Percentiles rank a stretch among this genome's conserved stretches.
Evolutionary conservation across 495 filamentous ascomycete genomes (phyloP).

Genomic region (Ramalina peruviana): DNA sequence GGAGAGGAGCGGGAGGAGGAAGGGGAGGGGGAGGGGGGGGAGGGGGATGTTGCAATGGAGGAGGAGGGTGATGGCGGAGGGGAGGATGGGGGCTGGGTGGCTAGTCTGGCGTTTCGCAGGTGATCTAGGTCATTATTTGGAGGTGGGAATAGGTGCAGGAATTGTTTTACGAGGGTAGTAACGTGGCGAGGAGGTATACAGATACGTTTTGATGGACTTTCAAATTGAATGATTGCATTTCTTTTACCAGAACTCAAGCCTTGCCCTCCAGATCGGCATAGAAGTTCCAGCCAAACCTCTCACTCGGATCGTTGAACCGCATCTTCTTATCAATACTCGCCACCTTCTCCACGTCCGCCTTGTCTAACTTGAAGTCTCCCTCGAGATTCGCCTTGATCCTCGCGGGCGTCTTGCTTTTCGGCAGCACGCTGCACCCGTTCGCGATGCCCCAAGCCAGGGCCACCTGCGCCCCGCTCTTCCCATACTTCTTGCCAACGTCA

Average conservation of each 20-base stretch:
- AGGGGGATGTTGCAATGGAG: no score
- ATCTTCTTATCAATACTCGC: slow-evolving; percentile 36
- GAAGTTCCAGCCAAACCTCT: slow-evolving; percentile 41
- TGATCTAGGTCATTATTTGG: no score
- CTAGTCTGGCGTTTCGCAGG: no score
- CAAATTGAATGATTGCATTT: no score
- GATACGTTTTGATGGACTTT: no score
- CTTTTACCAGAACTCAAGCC: not conserved
- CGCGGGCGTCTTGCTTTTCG: slow-evolving; percentile 45
- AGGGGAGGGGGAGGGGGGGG: no score
- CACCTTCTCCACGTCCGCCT: slow-evolving; percentile 36
- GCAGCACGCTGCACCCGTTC: slow-evolving; percentile 49
- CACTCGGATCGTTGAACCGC: slow-evolving; percentile 53
- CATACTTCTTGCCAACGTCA: slow-evolving; percentile 48
- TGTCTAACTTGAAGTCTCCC: slow-evolving; percentile 42
- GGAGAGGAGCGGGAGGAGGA: no score
- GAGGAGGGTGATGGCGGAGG: no score
- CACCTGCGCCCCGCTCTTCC: slow-evolving; percentile 46
- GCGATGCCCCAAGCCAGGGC: slow-evolving; percentile 55
- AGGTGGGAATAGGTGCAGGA: no score
- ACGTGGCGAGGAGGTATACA: no score
- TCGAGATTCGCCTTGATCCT: slow-evolving; percentile 44
- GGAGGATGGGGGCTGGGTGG: no score
- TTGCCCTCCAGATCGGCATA: slow-evolving; percentile 52
- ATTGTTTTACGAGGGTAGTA: no score